Percentiles rank a stretch among this genome's conserved stretches.
These are phyloP conservation scores for Eustoma russellianum DNA, from an alignment of 257 asterid species.

Conservation along the genomic window DNA sequence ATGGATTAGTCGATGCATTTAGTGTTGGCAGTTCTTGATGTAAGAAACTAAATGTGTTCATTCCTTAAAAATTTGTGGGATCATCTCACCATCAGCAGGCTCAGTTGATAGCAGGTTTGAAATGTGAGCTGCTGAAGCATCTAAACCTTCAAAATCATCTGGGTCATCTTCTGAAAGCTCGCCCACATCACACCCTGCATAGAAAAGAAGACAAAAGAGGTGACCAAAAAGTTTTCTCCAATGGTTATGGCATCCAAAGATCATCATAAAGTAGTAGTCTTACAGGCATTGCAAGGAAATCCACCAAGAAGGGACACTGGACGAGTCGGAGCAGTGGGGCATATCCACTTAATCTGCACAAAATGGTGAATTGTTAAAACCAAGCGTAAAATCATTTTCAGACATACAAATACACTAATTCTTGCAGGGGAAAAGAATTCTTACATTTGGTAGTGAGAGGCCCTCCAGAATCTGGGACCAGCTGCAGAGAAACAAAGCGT, in stretches of 20 bases:
- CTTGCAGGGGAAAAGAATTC: constrained; percentile 8
- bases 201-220: constrained; percentile 3
- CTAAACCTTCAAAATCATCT: constrained; percentile 88
- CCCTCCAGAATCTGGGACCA: constrained; percentile 90
- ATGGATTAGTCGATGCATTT: too few species aligned
- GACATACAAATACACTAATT: background rate
- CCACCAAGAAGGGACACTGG: constrained; percentile 94
- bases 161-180: constrained; percentile 92
- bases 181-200: constrained; percentile 86
- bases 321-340: constrained; percentile 98
- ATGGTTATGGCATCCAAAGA: too few species aligned
- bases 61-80: background rate
- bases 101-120: constrained; percentile 90
- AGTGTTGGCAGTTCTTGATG: too few species aligned
- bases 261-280: constrained; percentile 17
- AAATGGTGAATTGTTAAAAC: background rate
- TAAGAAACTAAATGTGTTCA: too few species aligned
- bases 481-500: constrained; percentile 38
- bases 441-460: constrained; percentile 90
- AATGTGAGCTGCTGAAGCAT: constrained; percentile 84
- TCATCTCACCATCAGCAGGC: constrained; percentile 66
- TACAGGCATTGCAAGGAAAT: constrained; percentile 94
- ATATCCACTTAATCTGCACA: constrained; percentile 95
- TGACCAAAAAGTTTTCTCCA: background rate
- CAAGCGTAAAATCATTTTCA: background rate